Evolutionary conservation across 148 eudicot species (phyloP).

Genomic region (Chenopodium formosanum): DNA sequence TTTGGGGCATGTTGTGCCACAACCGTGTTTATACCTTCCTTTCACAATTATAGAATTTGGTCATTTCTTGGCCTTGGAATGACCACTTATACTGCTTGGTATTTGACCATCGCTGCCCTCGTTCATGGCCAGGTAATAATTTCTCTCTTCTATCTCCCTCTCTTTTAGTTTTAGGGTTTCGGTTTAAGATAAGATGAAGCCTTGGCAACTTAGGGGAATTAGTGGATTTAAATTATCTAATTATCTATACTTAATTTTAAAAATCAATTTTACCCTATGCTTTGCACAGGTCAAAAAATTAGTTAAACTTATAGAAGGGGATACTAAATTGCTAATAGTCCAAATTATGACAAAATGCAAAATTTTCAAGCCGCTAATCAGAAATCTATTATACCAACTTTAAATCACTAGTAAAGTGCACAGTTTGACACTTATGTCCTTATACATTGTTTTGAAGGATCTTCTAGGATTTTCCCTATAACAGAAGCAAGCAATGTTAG

Average conservation of each 20-base stretch:
- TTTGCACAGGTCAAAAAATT: too few species aligned
- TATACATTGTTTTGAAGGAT: neutral
- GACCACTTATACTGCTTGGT: slow-evolving; percentile 88
- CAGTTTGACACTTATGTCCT: neutral
- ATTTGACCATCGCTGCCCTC: slow-evolving; percentile 58
- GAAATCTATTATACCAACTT: neutral
- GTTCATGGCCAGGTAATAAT: slow-evolving; percentile 60
- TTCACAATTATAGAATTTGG: slow-evolving; percentile 73
- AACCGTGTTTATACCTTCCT: slow-evolving; percentile 66
- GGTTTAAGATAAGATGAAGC: too few species aligned
- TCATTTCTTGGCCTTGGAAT: slow-evolving; percentile 68
- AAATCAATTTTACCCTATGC: too few species aligned
- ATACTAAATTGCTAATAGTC: neutral
- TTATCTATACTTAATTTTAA: too few species aligned
- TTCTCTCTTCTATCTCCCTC: neutral
- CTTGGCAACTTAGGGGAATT: too few species aligned
- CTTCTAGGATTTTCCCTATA: neutral
- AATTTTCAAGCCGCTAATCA: neutral
- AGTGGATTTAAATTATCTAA: too few species aligned
- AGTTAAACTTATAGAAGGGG: neutral
- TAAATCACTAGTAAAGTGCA: neutral
- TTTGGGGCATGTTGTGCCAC: slow-evolving; percentile 81
- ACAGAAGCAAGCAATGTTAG: neutral
- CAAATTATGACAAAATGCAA: neutral
- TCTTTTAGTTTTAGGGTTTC: neutral